phyloP scores from a whole-genome alignment of 2,329 filamentous ascomycete species.

The Fusarium solani-melongenae region DNA sequence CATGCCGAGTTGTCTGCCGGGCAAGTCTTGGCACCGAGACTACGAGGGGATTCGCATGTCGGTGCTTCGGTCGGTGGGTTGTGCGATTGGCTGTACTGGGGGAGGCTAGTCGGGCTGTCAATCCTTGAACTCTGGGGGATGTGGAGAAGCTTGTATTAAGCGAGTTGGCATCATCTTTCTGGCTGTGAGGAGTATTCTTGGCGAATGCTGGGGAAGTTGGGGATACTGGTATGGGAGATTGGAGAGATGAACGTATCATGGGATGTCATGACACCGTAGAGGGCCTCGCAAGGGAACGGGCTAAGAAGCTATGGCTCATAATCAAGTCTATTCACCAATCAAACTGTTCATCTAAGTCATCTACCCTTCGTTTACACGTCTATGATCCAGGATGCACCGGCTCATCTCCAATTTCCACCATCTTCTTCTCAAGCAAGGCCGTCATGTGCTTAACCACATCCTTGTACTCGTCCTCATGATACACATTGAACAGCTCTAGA shows the following conservation, averaged over 20 bases:
- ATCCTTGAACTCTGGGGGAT: neutral
- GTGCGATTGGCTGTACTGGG: slow-evolving; percentile 8
- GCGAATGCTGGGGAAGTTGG: neutral
- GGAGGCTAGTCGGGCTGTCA: neutral
- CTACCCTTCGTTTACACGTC: neutral
- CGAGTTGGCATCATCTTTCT: neutral
- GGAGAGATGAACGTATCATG: neutral
- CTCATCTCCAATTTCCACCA: slow-evolving; percentile 63
- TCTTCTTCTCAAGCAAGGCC: slow-evolving; percentile 57
- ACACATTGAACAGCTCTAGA: slow-evolving; percentile 60
- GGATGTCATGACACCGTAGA: neutral
- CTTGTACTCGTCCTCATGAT: slow-evolving; percentile 51
- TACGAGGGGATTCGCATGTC: slow-evolving; percentile 7
- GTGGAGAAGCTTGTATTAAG: neutral
- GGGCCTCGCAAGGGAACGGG: neutral
- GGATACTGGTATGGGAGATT: neutral
- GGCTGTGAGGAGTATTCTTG: neutral
- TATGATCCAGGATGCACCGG: slow-evolving; percentile 44
- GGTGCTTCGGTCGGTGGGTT: slow-evolving; percentile 12
- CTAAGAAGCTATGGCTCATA: neutral
- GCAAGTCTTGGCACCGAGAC: neutral
- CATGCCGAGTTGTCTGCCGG: neutral
- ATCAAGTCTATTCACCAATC: neutral
- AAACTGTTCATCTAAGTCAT: neutral
- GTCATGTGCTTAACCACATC: slow-evolving; percentile 55